phyloP scores from a whole-genome alignment of 164 flowering plant genomes.

The Aristolochia contorta region DNA sequence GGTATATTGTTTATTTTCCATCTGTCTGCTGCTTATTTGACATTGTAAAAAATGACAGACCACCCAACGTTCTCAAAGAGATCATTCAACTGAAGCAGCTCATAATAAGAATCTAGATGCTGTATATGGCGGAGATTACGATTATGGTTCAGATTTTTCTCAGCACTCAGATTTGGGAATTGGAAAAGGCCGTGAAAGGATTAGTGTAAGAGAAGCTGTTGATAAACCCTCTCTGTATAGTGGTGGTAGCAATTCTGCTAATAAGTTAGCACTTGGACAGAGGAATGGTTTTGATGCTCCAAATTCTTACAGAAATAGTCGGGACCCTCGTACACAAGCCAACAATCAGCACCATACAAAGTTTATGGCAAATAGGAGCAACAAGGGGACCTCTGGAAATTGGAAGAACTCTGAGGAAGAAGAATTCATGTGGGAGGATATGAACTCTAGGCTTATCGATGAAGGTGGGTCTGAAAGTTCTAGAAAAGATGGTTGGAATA shows the following conservation, averaged over 20 bases:
- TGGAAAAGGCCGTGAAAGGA: constrained; percentile 33
- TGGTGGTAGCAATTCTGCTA: constrained; percentile 17
- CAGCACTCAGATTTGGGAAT: constrained; percentile 29
- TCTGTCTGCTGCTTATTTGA: not conserved
- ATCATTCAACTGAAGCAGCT: constrained; percentile 29
- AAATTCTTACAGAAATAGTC: constrained; percentile 6
- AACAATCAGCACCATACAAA: constrained; percentile 21
- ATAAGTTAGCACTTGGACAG: constrained; percentile 29
- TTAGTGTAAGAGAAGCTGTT: constrained; percentile 23
- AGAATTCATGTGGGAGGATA: constrained; percentile 80
- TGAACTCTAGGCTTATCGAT: constrained; percentile 43
- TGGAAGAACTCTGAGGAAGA: constrained; percentile 96
- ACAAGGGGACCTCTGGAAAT: constrained; percentile 34
- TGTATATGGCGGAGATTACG: constrained; percentile 40
- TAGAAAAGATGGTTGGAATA: constrained; percentile 36
- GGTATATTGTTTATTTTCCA: not conserved
- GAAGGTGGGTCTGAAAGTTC: constrained; percentile 25
- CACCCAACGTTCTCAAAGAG: constrained; percentile 38
- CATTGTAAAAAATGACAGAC: constrained; percentile 20
- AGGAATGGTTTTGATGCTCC: constrained; percentile 40
- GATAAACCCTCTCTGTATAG: constrained; percentile 29
- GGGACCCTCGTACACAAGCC: constrained; percentile 18
- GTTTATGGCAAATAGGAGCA: constrained; percentile 14
- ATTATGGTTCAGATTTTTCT: constrained; percentile 40
- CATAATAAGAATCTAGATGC: constrained; percentile 34